Evolutionary conservation across 2,329 filamentous ascomycete genomes (phyloP).

Genomic region (Sclerotinia glacialis): DNA sequence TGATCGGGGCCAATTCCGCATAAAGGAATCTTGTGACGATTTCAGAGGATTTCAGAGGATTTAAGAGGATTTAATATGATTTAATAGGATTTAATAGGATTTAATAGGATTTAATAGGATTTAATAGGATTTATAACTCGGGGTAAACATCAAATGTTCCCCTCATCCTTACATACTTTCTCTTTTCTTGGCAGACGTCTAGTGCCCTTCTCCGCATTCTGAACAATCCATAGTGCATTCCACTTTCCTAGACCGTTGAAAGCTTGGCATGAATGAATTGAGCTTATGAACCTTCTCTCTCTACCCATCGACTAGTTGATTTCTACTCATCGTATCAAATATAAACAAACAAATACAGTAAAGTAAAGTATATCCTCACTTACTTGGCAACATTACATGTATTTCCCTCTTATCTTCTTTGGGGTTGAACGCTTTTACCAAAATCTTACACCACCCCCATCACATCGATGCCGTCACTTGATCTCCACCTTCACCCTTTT

Average conservation of each 20-base stretch:
- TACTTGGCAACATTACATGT: not conserved
- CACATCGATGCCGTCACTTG: constrained; percentile 1
- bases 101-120: no score
- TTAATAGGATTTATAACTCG: not conserved
- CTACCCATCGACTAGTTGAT: no score
- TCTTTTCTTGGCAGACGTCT: not conserved
- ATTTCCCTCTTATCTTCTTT: not conserved
- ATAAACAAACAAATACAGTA: no score
- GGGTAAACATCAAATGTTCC: not conserved
- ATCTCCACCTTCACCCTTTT: not conserved
- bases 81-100: no score
- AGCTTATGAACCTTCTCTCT: no score
- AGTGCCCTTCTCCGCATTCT: constrained; percentile 18
- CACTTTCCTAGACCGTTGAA: not conserved
- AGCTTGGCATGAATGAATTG: constrained; percentile 4
- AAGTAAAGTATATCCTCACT: constrained; percentile 7
- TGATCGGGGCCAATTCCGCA: constrained; percentile 6
- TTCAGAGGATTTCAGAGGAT: no score
- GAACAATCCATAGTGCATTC: not conserved
- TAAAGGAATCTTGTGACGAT: no score
- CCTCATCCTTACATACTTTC: not conserved
- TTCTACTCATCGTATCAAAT: not conserved
- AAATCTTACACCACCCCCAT: not conserved
- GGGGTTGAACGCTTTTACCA: not conserved
- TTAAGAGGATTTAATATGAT: no score